Base-by-base conservation (phyloP, 257 asterid genomes). In the Capsicum rhomboideum region DNA sequence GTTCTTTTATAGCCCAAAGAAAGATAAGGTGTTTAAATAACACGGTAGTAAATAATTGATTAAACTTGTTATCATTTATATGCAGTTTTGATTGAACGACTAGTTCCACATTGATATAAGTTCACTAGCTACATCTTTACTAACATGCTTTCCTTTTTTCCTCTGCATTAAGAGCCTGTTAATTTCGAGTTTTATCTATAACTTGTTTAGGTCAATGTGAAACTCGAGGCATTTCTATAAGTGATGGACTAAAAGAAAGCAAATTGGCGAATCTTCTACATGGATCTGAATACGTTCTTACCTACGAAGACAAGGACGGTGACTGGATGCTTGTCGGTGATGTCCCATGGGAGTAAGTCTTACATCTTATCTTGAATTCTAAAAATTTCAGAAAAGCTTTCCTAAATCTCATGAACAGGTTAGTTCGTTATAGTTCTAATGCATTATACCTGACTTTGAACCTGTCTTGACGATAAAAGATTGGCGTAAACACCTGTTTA, bases 291-390 rank as follows among this genome's bases (percentile, higher is more conserved):
- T 93, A 91, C 74, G 98, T 92, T 66, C 95, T 96, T 54, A 88
- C 97, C 82, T 95, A 92, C 71, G 97, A 95, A 89, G 98, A 95
- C 89, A 93, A 95, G 92, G 98, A 95, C 89, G 95, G 97, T 50
- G 98, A 95, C 80, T 95, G 98, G 98, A 95, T 95, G 98, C 97
- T 95, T 90, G 98, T 95, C 82, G 98, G 98, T 74, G 98, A 95
- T 86, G 98, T 95, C 34, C 98, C 98, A 29, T 95, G 98, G 98
- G 93, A 88, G 98, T 93, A 89, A 91, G 97, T 85, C 10, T 80
- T 4, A 12, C 20, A 69, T 71, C 40, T 21, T 34, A 18, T 42
- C 50, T 64, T 10, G 52, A 50, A 17, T 21, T 10, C 17, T 1
- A 2, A 61, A 56, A 8, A 0, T 34, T 13, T 34, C 12, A 26